Evolutionary conservation across 169 alveolate species (phyloP).

Genomic region (Fabrea salina): DNA sequence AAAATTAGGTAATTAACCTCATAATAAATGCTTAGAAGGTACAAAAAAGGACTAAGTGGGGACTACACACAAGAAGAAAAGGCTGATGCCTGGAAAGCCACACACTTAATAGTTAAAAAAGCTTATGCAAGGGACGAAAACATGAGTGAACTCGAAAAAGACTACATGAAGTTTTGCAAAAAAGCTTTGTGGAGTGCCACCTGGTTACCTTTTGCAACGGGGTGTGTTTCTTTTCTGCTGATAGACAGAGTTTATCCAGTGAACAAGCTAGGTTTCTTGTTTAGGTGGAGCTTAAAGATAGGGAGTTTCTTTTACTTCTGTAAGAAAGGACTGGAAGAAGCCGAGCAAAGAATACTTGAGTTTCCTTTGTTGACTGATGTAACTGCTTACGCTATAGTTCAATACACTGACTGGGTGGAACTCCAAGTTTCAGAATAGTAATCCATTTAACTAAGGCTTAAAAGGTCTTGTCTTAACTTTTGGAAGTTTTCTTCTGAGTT

Average conservation of each 20-base stretch:
- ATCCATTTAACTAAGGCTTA: too few relatives aligned
- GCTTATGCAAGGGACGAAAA: not conserved
- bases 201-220: not conserved
- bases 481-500: not conserved
- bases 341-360: not conserved
- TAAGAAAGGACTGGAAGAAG: not conserved
- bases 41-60: not conserved
- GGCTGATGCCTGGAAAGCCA: not conserved
- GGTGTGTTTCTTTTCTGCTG: not conserved
- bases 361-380: slow-evolving; percentile 2
- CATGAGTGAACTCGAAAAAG: not conserved
- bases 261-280: not conserved
- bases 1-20: not conserved
- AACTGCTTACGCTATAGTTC: not conserved
- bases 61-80: not conserved
- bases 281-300: not conserved
- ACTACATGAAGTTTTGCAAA: not conserved
- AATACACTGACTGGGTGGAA: slow-evolving; percentile 3
- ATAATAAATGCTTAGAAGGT: not conserved
- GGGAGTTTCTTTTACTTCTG: not conserved
- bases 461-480: too few relatives aligned
- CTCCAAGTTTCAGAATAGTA: not conserved
- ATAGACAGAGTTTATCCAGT: not conserved
- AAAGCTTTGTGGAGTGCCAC: not conserved
- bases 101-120: not conserved